Evolutionary conservation across 768 basidiomycete genomes (phyloP).

Genomic region (Infundibulicybe gibba): DNA sequence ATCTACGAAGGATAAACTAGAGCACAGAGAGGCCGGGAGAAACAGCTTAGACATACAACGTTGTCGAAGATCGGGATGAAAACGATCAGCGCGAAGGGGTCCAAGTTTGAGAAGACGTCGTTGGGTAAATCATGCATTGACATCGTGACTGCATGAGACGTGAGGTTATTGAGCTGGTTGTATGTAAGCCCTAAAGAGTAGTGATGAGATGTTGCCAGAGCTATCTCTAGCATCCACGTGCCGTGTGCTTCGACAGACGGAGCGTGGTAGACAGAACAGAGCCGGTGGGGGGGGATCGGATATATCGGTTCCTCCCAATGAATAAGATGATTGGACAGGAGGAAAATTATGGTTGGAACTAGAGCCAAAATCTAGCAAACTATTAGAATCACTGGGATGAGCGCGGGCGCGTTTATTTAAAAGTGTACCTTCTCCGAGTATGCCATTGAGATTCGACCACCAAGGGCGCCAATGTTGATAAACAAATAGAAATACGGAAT

Average conservation of each 20-base stretch:
- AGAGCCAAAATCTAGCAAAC: no score
- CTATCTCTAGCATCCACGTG: constrained; percentile 47
- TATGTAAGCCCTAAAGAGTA: constrained; percentile 60
- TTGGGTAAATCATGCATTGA: constrained; percentile 66
- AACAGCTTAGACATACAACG: constrained; percentile 29
- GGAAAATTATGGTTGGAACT: constrained; percentile 60
- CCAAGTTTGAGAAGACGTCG: constrained; percentile 74
- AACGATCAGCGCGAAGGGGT: constrained; percentile 74
- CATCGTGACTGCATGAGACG: constrained; percentile 80
- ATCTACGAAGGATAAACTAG: constrained; percentile 28
- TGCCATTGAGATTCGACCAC: no score
- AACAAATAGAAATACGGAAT: no score
- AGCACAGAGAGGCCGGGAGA: not conserved
- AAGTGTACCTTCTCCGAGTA: no score
- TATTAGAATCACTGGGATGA: not conserved
- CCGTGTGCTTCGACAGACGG: constrained; percentile 43
- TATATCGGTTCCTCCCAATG: no score
- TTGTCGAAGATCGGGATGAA: constrained; percentile 68
- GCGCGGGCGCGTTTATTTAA: not conserved
- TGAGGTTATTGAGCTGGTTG: constrained; percentile 75
- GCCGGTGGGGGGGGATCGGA: no score
- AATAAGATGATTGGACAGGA: no score
- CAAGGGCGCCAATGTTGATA: no score
- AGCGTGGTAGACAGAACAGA: constrained; percentile 53
- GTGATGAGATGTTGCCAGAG: constrained; percentile 33